Evolutionary conservation across 2,329 filamentous ascomycete species (phyloP), one percentile per base, ranked within the genome.

Genomic region (Bretziella fagacearum): DNA sequence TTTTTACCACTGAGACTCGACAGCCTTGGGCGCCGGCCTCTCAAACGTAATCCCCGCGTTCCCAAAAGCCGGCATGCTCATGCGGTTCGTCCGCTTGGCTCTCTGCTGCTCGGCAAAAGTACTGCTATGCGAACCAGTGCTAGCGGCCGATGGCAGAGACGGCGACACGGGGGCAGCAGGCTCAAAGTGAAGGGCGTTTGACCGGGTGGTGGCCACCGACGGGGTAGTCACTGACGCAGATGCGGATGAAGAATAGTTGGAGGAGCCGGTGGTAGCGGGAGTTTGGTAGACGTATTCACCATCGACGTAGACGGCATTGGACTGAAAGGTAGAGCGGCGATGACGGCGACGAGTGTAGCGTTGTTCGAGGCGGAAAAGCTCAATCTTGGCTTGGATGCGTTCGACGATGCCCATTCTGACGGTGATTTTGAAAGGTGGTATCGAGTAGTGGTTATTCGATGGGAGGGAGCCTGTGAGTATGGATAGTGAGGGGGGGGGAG

Each of bases 361-460:
- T 67, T 95, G 81, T 68, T 96, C 89, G 55, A 96, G 79, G 43
- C 86, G 84, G 71, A 93, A 91, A 58, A 96, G 77, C 70, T 96
- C 86, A 57, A 93, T 69, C 69, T 82, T 76, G 51, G 74, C 70
- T 56, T 78, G 70, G 60, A 79, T 71, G 60, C 71, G 69, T 51
- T 74, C 69, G 56, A 79, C 58, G 57, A 79, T 58, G 56, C 66
- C 67, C 67, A 71, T 71, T 54, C 42, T 58, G 54, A 55, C 53
- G 55, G 52, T 51, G 43, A 44, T 39, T 39, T 15, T 27, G n/a
- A 4, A 22, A 11, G 23, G 11, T 8, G 40, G 35, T 15, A 22
- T 18, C 20, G 2, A 18, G 17, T 5, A 11, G 30, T 17, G 29
- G 22, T 8, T 37, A 17, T 15, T 3, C 32, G 8, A 22, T 20